Conservation (phyloP, 2,329 filamentous ascomycete genomes). For the Arthroderma sp. region DNA sequence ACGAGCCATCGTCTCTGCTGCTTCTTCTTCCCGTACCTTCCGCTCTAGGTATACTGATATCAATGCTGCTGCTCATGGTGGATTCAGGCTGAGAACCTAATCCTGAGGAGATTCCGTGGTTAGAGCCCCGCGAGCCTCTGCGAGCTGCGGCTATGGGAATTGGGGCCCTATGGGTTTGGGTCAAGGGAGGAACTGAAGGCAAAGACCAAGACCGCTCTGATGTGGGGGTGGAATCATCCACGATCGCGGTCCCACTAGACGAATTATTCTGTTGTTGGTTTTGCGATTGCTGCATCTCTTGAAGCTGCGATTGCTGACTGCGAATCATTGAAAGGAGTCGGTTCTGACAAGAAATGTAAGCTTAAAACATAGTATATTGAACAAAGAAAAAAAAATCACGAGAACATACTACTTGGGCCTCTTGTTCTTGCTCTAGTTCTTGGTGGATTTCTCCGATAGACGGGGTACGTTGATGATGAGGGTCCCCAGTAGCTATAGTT, state of each 20-base stretch:
- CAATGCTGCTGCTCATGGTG: slow-evolving; percentile 7
- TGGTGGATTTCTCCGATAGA: slow-evolving; percentile 39
- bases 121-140: slow-evolving; percentile 18
- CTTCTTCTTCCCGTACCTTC: slow-evolving; percentile 21
- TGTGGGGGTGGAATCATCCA: slow-evolving; percentile 32
- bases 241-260: slow-evolving; percentile 18
- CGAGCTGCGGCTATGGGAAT: slow-evolving; percentile 21
- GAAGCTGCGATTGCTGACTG: slow-evolving; percentile 33
- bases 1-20: slow-evolving; percentile 34
- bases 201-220: slow-evolving; percentile 31
- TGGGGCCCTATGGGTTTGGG: slow-evolving; percentile 19
- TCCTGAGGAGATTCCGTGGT: slow-evolving; percentile 26
- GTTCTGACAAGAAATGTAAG: slow-evolving; percentile 23
- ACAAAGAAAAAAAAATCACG: background rate
- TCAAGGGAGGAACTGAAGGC: slow-evolving; percentile 17
- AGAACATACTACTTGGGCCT: slow-evolving; percentile 36
- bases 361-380: slow-evolving; percentile 2
- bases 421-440: slow-evolving; percentile 39
- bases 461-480: slow-evolving; percentile 35
- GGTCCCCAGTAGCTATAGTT: slow-evolving; percentile 31
- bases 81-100: slow-evolving; percentile 8
- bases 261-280: slow-evolving; percentile 20
- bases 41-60: slow-evolving; percentile 1
- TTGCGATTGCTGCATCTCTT: slow-evolving; percentile 23
- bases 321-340: slow-evolving; percentile 38